Percentiles rank a stretch among this genome's conserved stretches.
These are phyloP conservation scores for Cephalotrichum gorgonifer DNA, from an alignment of 2,329 filamentous ascomycete species.

Conservation along the genomic window DNA sequence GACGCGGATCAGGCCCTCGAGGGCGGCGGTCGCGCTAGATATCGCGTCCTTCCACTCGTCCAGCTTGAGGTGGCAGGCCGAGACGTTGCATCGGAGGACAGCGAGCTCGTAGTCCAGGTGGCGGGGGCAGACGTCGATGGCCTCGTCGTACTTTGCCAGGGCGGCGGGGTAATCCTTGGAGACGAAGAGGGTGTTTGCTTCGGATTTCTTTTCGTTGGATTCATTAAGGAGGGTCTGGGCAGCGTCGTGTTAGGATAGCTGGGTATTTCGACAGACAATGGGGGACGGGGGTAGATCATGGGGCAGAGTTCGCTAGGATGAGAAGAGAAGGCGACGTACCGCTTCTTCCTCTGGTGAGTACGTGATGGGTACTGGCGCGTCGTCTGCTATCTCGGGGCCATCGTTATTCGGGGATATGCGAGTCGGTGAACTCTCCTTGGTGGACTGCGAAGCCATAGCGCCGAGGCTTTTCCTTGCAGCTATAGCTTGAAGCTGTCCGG, in stretches of 20 bases:
- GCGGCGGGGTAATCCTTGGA: slow-evolving; percentile 64
- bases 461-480: neutral
- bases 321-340: slow-evolving; percentile 30
- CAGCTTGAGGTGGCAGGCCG: slow-evolving; percentile 79
- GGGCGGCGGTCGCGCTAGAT: slow-evolving; percentile 58
- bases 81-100: slow-evolving; percentile 78
- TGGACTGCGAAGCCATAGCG: neutral
- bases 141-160: slow-evolving; percentile 72
- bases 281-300: neutral
- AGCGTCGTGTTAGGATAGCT: neutral
- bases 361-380: slow-evolving; percentile 20
- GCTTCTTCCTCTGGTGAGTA: slow-evolving; percentile 48
- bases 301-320: neutral
- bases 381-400: slow-evolving; percentile 10
- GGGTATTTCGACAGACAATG: neutral
- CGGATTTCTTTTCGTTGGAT: slow-evolving; percentile 61
- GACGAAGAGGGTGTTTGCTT: slow-evolving; percentile 73
- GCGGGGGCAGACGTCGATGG: slow-evolving; percentile 66
- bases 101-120: slow-evolving; percentile 84
- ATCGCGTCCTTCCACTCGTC: slow-evolving; percentile 78
- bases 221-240: slow-evolving; percentile 55
- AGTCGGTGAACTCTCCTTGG: neutral
- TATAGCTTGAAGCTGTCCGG: slow-evolving; percentile 19
- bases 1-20: slow-evolving; percentile 63
- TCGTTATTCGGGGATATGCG: neutral